Evolutionary conservation across 2,329 filamentous ascomycete species (phyloP).

Genomic region (Byssothecium circinans): DNA sequence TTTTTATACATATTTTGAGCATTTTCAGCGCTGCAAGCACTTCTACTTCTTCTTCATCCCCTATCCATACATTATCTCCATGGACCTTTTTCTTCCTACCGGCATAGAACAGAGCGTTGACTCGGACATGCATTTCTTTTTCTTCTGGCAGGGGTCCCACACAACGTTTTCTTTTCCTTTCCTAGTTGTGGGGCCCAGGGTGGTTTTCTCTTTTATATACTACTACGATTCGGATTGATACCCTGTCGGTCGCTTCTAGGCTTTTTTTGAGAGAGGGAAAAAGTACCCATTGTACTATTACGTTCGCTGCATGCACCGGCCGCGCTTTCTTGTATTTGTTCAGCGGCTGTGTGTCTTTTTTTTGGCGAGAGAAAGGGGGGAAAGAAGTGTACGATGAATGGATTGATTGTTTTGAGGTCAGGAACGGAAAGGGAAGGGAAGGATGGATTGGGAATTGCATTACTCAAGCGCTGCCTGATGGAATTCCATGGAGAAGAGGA

Average conservation of each 20-base stretch:
- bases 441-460: neutral
- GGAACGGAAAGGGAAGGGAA: neutral
- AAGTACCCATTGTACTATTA: constrained; percentile 27
- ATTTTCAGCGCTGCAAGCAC: constrained; percentile 40
- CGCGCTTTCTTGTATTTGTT: constrained; percentile 18
- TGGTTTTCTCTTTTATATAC: neutral
- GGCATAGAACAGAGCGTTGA: constrained; percentile 23
- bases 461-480: neutral
- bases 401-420: neutral
- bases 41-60: no score
- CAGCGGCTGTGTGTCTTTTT: constrained; percentile 19
- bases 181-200: neutral
- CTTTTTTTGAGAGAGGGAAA: neutral
- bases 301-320: constrained; percentile 33
- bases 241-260: constrained; percentile 37
- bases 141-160: constrained; percentile 11
- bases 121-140: constrained; percentile 10
- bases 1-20: constrained; percentile 33
- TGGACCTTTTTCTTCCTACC: constrained; percentile 16
- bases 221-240: constrained; percentile 31
- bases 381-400: neutral
- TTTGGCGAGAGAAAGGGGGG: neutral
- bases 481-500: neutral
- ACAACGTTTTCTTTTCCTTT: constrained; percentile 20
- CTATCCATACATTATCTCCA: constrained; percentile 7